Percentiles rank a stretch among this genome's conserved stretches.
These are phyloP conservation scores for Gentiana macrophylla DNA, from an alignment of 257 asterid species.

Conservation along the genomic window DNA sequence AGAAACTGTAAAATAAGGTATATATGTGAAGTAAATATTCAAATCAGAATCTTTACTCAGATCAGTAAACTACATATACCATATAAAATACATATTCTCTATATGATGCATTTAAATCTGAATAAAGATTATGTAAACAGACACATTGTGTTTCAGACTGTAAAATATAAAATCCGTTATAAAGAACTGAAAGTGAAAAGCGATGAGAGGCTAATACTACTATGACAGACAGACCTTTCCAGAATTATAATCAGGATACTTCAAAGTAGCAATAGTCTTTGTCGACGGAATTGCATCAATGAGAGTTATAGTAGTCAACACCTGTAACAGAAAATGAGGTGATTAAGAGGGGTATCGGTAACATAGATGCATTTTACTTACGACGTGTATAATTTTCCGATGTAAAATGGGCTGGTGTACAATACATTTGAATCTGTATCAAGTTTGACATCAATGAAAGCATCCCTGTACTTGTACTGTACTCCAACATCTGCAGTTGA, in stretches of 20 bases:
- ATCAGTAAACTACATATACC: too few relatives aligned
- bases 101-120: too few relatives aligned
- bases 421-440: constrained; percentile 86
- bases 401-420: constrained; percentile 9
- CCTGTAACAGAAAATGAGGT: constrained; percentile 25
- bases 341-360: constrained; percentile 1
- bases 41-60: too few relatives aligned
- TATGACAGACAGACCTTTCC: constrained; percentile 48
- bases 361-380: constrained; percentile 1
- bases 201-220: too few relatives aligned
- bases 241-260: constrained; percentile 62
- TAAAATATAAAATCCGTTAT: too few relatives aligned
- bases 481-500: constrained; percentile 81
- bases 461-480: constrained; percentile 50
- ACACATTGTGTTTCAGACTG: too few relatives aligned
- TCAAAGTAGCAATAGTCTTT: constrained; percentile 52
- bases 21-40: too few relatives aligned
- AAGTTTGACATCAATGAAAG: constrained; percentile 57
- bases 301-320: constrained; percentile 46
- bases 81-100: too few relatives aligned
- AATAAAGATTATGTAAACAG: too few relatives aligned
- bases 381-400: constrained; percentile 1
- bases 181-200: too few relatives aligned
- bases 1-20: too few relatives aligned
- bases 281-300: constrained; percentile 59